These are phyloP conservation scores for Pichia sp. DNA, from an alignment of 1,139 yeast genomes.

Conservation along the genomic window DNA sequence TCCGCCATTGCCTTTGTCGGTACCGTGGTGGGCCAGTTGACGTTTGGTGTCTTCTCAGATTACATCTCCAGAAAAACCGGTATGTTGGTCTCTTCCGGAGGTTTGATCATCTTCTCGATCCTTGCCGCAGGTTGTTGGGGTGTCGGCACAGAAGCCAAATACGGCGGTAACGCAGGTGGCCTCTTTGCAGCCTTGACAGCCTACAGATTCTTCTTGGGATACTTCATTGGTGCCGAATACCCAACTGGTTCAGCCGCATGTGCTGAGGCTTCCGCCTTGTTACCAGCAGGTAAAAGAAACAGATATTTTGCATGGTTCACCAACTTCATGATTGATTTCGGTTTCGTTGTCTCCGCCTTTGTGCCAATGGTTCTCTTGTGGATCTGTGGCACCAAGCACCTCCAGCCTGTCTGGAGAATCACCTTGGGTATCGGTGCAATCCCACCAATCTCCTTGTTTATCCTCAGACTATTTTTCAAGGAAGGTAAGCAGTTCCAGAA, in stretches of 20 bases:
- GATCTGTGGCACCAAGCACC: conserved; percentile 69
- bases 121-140: conserved; percentile 90
- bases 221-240: conserved; percentile 84
- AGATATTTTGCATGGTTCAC: conserved; percentile 89
- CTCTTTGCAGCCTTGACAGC: conserved; percentile 77
- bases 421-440: conserved; percentile 92
- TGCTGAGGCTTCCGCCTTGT: conserved; percentile 79
- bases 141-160: conserved; percentile 36
- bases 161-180: conserved; percentile 53
- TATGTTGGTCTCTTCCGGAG: conserved; percentile 69
- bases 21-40: conserved; percentile 80
- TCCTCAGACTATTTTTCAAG: conserved; percentile 68
- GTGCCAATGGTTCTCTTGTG: conserved; percentile 83
- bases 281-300: conserved; percentile 80
- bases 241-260: conserved; percentile 93
- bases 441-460: conserved; percentile 74
- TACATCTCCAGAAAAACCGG: conserved; percentile 73
- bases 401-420: conserved; percentile 85
- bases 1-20: conserved; percentile 90
- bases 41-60: conserved; percentile 78
- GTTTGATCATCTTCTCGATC: conserved; percentile 71
- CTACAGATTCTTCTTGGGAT: conserved; percentile 81
- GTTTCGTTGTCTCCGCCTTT: conserved; percentile 79
- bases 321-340: conserved; percentile 79
- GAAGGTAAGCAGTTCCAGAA: conserved; percentile 71